Percentiles rank a stretch among this genome's conserved stretches.
Conservation (phyloP, 345 rosid species). For the Anastatica hierochuntica region DNA sequence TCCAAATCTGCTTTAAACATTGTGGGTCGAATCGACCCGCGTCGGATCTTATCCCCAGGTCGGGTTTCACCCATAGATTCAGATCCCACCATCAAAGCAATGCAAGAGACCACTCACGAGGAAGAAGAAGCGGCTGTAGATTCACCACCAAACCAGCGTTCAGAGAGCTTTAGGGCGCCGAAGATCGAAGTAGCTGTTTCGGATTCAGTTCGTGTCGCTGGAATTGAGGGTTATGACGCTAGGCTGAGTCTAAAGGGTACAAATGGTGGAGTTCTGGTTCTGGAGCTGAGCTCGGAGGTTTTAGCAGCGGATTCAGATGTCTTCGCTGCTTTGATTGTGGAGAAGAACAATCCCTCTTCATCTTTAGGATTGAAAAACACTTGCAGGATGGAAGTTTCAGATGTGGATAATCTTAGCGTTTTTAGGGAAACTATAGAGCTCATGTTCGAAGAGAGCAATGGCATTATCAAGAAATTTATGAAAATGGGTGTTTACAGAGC, state of each 20-base stretch:
- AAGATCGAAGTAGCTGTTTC: slow-evolving; percentile 20
- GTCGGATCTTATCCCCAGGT: slow-evolving; percentile 89
- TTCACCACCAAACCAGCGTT: slow-evolving; percentile 23
- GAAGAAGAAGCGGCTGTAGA: slow-evolving; percentile 19
- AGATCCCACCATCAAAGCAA: slow-evolving; percentile 27
- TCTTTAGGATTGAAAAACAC: too few relatives aligned
- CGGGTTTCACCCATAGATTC: slow-evolving; percentile 92
- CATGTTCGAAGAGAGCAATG: slow-evolving; percentile 60
- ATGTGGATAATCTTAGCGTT: slow-evolving; percentile 70
- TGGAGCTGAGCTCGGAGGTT: slow-evolving; percentile 64
- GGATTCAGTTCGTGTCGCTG: too few relatives aligned
- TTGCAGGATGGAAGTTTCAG: slow-evolving; percentile 67
- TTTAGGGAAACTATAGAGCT: slow-evolving; percentile 74
- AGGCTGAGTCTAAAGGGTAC: slow-evolving; percentile 65
- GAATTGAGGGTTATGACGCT: slow-evolving; percentile 47
- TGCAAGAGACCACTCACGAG: slow-evolving; percentile 17
- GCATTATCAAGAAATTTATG: slow-evolving; percentile 41
- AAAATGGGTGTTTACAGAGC: slow-evolving; percentile 63
- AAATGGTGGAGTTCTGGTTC: slow-evolving; percentile 51
- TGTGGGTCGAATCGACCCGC: slow-evolving; percentile 60
- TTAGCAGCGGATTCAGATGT: slow-evolving; percentile 54
- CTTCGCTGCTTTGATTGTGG: slow-evolving; percentile 46
- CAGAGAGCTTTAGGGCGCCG: slow-evolving; percentile 33
- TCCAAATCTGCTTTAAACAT: slow-evolving; percentile 44
- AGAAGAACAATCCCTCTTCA: too few relatives aligned